Evolutionary conservation across 2,329 filamentous ascomycete species (phyloP), one percentile per base, ranked within the genome.

Genomic region (Aspergillus niger): DNA sequence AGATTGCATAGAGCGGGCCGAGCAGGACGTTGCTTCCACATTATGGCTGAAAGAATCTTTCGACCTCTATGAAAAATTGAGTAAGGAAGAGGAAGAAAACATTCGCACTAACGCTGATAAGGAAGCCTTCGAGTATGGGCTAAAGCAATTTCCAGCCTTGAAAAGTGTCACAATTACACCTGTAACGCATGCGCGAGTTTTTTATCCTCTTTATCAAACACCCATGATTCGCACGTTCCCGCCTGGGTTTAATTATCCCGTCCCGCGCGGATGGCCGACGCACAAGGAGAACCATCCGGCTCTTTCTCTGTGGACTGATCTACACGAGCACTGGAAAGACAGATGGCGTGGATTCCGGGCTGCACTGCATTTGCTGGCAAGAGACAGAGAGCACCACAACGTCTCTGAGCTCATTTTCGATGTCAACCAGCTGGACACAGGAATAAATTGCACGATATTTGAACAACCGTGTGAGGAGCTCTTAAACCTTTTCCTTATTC

Each of bases 161-260:
- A 69, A 58, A 36, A 72, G 70, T 47, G 64, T 82, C 8, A 78
- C 69, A 0, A 58, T 82, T 11, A 80, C 79, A 3, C 74, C 74
- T 6, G 75, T 76, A 2, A 67, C 76, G 0, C 79, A 81, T 61
- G 76, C 76, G 0, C 65, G 68, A 47, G 59, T 74, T 0, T 72
- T 74, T n/a, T 52, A 58, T 0, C 79, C 79, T 0, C 59, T 73
- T 0, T 81, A 81, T 53, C 62, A 76, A 20, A 81, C 79, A 0
- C 79, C 79, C 1, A 77, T 77, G 66, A 77, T 79, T 30, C 76
- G 78, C 5, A 70, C 72, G 2, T 73, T 81, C 11, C 77, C 77
- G 0, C 50, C 60, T 2, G 75, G 75, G 3, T 78, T 81, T 39
- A 74, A 74, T 24, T 79, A 81, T 58, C 74, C 75, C 1, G 65